These are phyloP conservation scores for Glonium stellatum DNA, from an alignment of 495 filamentous ascomycete species.

Conservation along the genomic window DNA sequence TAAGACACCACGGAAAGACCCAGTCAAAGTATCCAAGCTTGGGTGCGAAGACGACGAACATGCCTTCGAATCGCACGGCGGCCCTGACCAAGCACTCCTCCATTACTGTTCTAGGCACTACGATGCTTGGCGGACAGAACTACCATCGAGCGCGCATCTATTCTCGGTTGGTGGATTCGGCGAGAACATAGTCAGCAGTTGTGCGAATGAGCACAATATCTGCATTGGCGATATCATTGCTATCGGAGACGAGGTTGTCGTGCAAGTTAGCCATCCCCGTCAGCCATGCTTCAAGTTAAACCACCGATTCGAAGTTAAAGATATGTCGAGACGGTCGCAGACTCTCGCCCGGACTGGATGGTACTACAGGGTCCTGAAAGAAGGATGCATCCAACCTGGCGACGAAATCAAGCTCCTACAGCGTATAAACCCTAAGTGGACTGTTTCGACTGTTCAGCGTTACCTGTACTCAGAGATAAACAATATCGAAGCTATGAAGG, in stretches of 20 bases:
- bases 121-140: constrained; percentile 40
- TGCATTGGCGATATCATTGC: constrained; percentile 51
- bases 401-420: constrained; percentile 42
- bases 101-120: constrained; percentile 53
- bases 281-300: constrained; percentile 25
- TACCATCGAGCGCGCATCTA: constrained; percentile 36
- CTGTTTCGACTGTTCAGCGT: constrained; percentile 48
- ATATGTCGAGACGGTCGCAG: constrained; percentile 49
- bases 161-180: constrained; percentile 51
- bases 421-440: constrained; percentile 46
- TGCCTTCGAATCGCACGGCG: constrained; percentile 49
- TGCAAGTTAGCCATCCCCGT: constrained; percentile 18
- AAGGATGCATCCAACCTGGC: constrained; percentile 43
- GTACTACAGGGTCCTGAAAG: constrained; percentile 47
- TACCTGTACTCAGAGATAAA: constrained; percentile 45
- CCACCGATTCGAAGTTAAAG: constrained; percentile 38
- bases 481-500: constrained; percentile 41
- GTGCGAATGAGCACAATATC: constrained; percentile 50
- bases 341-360: constrained; percentile 47
- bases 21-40: constrained; percentile 38
- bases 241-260: constrained; percentile 37
- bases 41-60: constrained; percentile 52
- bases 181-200: constrained; percentile 48
- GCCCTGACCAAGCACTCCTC: constrained; percentile 50
- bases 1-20: constrained; percentile 38